Percentiles rank a stretch among this genome's conserved stretches.
phyloP scores from a whole-genome alignment of 306 rosid species.

The Calophaca sinica region DNA sequence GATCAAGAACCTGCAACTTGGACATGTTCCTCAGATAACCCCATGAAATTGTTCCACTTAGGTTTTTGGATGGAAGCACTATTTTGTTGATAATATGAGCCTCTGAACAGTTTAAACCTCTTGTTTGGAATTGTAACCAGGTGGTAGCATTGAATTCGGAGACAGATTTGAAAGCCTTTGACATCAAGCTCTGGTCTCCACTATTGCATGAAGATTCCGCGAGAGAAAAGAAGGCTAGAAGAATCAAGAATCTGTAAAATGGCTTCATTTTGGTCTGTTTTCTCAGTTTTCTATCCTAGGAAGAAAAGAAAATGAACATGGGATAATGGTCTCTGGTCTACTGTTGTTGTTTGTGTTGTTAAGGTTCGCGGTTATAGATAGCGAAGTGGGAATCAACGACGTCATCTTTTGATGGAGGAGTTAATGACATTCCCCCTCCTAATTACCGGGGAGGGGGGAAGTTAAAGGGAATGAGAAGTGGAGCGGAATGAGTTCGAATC shows the following conservation, averaged over 20 bases:
- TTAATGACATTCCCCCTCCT: no score
- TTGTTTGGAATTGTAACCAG: conserved; percentile 53
- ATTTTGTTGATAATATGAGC: conserved; percentile 54
- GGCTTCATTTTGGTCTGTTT: conserved; percentile 59
- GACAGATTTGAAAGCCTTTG: conserved; percentile 76
- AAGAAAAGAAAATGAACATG: conserved; percentile 8
- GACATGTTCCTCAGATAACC: conserved; percentile 64
- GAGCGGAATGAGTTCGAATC: no score
- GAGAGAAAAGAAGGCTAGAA: conserved; percentile 45
- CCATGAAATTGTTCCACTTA: conserved; percentile 76
- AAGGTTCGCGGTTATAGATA: conserved; percentile 21
- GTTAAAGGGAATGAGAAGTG: no score
- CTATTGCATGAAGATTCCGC: conserved; percentile 64
- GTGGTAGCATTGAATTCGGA: conserved; percentile 63
- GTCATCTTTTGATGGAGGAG: no score
- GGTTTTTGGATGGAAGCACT: conserved; percentile 64
- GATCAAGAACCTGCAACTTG: conserved; percentile 59
- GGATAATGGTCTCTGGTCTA: no score
- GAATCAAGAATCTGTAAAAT: conserved; percentile 52
- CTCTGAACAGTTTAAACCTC: conserved; percentile 63
- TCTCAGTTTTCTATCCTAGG: background rate
- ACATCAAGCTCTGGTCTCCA: conserved; percentile 53
- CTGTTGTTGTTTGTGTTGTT: background rate
- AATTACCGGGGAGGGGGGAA: no score
- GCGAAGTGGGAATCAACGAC: no score